Conservation (phyloP, 108 stramenopile genomes). For the Craspedostauros australis region DNA sequence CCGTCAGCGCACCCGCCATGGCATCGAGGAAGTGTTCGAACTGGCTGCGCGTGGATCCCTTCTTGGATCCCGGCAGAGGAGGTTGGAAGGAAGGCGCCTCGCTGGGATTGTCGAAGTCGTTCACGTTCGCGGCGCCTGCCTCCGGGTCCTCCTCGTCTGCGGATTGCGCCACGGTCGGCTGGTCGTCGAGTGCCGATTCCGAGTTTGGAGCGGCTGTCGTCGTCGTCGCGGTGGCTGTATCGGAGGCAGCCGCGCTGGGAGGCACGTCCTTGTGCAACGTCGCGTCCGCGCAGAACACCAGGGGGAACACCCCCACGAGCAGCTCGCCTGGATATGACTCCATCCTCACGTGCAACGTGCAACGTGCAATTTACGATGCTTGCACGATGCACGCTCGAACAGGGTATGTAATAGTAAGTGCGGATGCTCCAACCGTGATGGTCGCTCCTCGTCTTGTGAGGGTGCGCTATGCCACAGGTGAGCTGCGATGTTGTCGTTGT, state of each 20-base stretch:
- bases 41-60: constrained; percentile 14
- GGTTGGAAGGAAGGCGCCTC: not conserved
- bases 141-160: not conserved
- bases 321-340: constrained; percentile 45
- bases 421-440: too few species aligned
- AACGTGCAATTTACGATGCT: too few species aligned
- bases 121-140: not conserved
- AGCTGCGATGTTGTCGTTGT: too few species aligned
- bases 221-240: too few species aligned
- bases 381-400: too few species aligned
- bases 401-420: too few species aligned
- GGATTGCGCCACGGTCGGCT: too few species aligned
- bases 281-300: constrained; percentile 58
- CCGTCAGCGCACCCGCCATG: constrained; percentile 29
- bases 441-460: too few species aligned
- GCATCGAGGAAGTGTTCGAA: constrained; percentile 55
- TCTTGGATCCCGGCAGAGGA: not conserved
- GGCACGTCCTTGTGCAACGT: constrained; percentile 17
- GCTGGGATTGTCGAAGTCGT: not conserved
- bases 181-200: not conserved
- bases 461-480: too few species aligned
- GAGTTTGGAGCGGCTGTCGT: too few species aligned
- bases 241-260: not conserved
- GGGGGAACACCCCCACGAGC: constrained; percentile 44
- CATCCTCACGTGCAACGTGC: too few species aligned